A percentile compares a stretch with the other conserved stretches of the same genome.
Conservation (phyloP, 495 filamentous ascomycete genomes). For the Neohortaea acidophila region DNA sequence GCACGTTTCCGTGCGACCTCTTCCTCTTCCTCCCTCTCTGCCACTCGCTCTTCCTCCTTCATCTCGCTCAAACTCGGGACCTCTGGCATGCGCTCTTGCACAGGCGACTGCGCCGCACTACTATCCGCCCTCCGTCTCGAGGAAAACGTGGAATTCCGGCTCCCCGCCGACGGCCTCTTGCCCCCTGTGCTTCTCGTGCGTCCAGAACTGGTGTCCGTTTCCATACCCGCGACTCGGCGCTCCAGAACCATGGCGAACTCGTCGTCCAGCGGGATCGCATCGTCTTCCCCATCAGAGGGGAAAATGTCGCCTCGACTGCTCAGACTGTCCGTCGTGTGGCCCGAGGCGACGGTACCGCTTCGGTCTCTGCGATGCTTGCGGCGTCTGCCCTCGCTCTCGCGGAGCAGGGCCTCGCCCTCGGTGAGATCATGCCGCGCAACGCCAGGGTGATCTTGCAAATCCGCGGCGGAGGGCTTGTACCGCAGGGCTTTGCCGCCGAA, state of each 20-base stretch:
- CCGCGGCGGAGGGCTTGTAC: constrained; percentile 83
- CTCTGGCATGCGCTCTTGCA: constrained; percentile 15
- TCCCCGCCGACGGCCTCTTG: constrained; percentile 26
- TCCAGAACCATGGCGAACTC: constrained; percentile 75
- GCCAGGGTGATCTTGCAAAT: constrained; percentile 77
- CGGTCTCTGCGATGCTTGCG: constrained; percentile 43
- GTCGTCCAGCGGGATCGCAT: constrained; percentile 85
- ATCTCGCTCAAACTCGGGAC: constrained; percentile 54
- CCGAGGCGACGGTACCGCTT: constrained; percentile 69
- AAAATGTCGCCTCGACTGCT: constrained; percentile 90
- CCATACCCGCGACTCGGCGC: constrained; percentile 37
- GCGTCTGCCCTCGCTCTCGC: constrained; percentile 35
- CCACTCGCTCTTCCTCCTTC: constrained; percentile 58
- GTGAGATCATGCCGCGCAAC: constrained; percentile 27
- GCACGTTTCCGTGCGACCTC: constrained; percentile 53
- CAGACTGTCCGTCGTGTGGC: constrained; percentile 70
- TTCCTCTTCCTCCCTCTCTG: constrained; percentile 52
- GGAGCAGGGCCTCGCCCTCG: constrained; percentile 62
- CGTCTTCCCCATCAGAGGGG: constrained; percentile 77
- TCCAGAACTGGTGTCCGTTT: constrained; percentile 54
- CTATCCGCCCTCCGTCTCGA: constrained; percentile 5
- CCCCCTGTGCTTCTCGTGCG: constrained; percentile 32
- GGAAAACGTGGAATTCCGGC: constrained; percentile 21
- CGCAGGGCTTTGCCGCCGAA: constrained; percentile 46
- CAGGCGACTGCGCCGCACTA: constrained; percentile 15